A percentile compares a stretch with the other conserved stretches of the same genome.
phyloP scores from a whole-genome alignment of 768 basidiomycete species.

The Hortiboletus flavorubellus region DNA sequence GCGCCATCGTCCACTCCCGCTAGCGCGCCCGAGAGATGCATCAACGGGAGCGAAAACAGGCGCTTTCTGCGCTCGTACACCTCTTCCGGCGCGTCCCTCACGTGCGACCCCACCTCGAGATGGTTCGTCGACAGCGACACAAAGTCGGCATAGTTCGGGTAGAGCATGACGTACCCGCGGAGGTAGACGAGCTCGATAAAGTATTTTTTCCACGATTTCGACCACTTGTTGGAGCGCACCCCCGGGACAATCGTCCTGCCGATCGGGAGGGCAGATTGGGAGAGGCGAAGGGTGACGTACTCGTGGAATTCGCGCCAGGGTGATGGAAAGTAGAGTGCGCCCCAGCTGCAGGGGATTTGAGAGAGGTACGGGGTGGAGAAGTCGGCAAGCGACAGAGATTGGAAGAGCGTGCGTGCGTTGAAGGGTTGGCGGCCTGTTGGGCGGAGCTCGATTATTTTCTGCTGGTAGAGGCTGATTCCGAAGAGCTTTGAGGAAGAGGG shows the following conservation, averaged over 20 bases:
- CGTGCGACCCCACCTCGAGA: constrained; percentile 80
- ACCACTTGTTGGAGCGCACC: constrained; percentile 80
- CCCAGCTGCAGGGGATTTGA: constrained; percentile 89
- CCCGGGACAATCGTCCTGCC: constrained; percentile 57
- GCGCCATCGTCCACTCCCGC: neutral
- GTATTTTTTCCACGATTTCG: constrained; percentile 82
- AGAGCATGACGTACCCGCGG: constrained; percentile 84
- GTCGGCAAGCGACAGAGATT: constrained; percentile 34
- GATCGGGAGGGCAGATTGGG: constrained; percentile 37
- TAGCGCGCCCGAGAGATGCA: constrained; percentile 38
- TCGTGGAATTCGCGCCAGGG: constrained; percentile 86
- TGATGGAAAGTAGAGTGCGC: constrained; percentile 85
- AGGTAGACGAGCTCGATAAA: constrained; percentile 85
- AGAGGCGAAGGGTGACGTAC: constrained; percentile 70
- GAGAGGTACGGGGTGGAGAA: constrained; percentile 74
- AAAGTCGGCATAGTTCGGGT: constrained; percentile 75
- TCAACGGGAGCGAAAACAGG: constrained; percentile 67
- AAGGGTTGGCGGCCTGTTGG: constrained; percentile 66
- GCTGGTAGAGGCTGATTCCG: constrained; percentile 85
- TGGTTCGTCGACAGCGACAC: constrained; percentile 87
- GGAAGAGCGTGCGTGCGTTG: constrained; percentile 60
- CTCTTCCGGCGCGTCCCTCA: constrained; percentile 50
- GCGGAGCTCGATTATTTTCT: constrained; percentile 74
- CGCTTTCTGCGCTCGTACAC: constrained; percentile 53
- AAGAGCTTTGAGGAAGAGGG: constrained; percentile 52